Percentiles rank a stretch among this genome's conserved stretches.
These are phyloP conservation scores for Dioszegia aurantiaca DNA, from an alignment of 768 basidiomycete species.

Conservation along the genomic window DNA sequence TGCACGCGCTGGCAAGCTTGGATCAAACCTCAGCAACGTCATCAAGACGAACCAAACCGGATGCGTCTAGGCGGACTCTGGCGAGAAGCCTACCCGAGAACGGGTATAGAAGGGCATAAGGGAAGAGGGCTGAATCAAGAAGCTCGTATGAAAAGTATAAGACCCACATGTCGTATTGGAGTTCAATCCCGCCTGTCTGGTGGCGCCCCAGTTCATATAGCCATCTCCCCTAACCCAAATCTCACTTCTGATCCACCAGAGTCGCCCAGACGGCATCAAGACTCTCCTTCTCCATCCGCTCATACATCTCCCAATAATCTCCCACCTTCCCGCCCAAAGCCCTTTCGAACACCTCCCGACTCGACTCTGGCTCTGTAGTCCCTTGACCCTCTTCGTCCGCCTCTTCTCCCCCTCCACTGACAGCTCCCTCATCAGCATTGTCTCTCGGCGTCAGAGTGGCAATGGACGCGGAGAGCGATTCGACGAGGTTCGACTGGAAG, in stretches of 20 bases:
- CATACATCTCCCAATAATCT: slow-evolving; percentile 41
- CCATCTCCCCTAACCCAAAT: neutral
- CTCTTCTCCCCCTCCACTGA: neutral
- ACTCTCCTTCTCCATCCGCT: slow-evolving; percentile 28
- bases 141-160: too few relatives aligned
- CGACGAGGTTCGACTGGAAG: slow-evolving; percentile 43
- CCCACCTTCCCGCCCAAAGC: slow-evolving; percentile 30
- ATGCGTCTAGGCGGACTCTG: slow-evolving; percentile 2
- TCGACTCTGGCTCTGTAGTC: neutral
- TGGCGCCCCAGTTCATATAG: too few relatives aligned
- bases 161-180: too few relatives aligned
- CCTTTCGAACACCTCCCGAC: slow-evolving; percentile 31
- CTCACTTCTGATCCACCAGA: neutral
- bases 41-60: slow-evolving; percentile 13
- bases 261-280: slow-evolving; percentile 7
- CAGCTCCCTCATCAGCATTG: neutral
- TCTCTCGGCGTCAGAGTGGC: neutral
- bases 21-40: slow-evolving; percentile 14
- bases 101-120: too few relatives aligned
- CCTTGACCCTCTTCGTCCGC: neutral
- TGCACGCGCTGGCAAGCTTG: slow-evolving; percentile 12
- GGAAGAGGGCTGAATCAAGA: too few relatives aligned
- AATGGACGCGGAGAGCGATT: slow-evolving; percentile 11
- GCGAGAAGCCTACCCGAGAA: too few relatives aligned
- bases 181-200: too few relatives aligned